phyloP scores from a whole-genome alignment of 1,139 yeast genomes.

The Yamadazyma blattariae region DNA sequence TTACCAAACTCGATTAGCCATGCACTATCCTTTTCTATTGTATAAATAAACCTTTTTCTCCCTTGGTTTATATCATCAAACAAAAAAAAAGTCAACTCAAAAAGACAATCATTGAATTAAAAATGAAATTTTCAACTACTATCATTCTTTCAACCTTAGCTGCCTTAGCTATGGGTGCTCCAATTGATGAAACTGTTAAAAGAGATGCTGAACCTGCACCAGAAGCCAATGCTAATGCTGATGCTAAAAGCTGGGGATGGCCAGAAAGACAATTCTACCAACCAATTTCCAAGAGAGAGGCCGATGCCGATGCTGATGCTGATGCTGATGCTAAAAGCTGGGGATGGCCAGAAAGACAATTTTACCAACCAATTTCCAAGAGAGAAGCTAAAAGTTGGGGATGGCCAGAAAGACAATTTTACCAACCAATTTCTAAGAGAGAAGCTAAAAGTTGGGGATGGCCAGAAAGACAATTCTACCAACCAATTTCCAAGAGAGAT shows the following conservation, averaged over 20 bases:
- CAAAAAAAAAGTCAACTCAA: not conserved
- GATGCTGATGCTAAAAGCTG: slow-evolving; percentile 4
- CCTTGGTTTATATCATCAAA: not conserved
- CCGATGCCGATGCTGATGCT: slow-evolving; percentile 6
- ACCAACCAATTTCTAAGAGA: slow-evolving; percentile 12
- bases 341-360: slow-evolving; percentile 9
- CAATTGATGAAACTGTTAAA: slow-evolving; percentile 10
- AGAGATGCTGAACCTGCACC: slow-evolving; percentile 9
- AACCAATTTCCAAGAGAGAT: slow-evolving; percentile 11
- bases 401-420: slow-evolving; percentile 10
- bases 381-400: slow-evolving; percentile 7
- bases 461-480: slow-evolving; percentile 9
- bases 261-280: slow-evolving; percentile 9
- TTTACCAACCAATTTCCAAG: slow-evolving; percentile 12
- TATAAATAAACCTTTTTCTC: no score
- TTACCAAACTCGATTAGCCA: no score
- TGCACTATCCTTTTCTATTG: no score
- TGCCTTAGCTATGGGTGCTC: slow-evolving; percentile 12
- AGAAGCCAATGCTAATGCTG: slow-evolving; percentile 6
- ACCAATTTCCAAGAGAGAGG: slow-evolving; percentile 11
- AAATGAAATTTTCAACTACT: slow-evolving; percentile 14
- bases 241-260: slow-evolving; percentile 8
- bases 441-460: slow-evolving; percentile 8
- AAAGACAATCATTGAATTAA: not conserved
- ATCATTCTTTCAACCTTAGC: slow-evolving; percentile 11